phyloP scores from a whole-genome alignment of 306 rosid species.

The Cajanus cajan region DNA sequence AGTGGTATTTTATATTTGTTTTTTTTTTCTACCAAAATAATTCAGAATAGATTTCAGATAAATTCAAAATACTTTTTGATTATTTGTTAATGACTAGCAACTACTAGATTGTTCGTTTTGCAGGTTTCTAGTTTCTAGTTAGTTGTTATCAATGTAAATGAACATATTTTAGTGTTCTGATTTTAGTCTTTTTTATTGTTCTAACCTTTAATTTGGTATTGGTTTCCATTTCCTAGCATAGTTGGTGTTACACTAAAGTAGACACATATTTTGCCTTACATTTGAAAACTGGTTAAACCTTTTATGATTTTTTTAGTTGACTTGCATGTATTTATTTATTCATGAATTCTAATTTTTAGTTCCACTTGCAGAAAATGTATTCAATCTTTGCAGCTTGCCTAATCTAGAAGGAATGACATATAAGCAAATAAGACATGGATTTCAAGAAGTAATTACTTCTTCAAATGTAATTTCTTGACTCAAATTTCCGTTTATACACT shows the following conservation, averaged over 20 bases:
- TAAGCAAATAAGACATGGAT: slow-evolving; percentile 59
- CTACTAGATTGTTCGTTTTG: slow-evolving; percentile 15
- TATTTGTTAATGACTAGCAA: neutral
- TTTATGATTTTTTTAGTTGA: neutral
- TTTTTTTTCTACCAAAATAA: slow-evolving; percentile 17
- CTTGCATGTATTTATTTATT: neutral
- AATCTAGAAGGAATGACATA: slow-evolving; percentile 64
- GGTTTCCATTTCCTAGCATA: slow-evolving; percentile 19
- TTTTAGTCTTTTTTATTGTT: neutral
- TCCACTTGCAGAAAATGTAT: slow-evolving; percentile 82
- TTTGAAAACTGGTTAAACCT: slow-evolving; percentile 23
- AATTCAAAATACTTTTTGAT: neutral
- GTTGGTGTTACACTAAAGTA: slow-evolving; percentile 14
- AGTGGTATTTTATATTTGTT: slow-evolving; percentile 7
- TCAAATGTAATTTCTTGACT: slow-evolving; percentile 20
- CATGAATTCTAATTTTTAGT: slow-evolving; percentile 27
- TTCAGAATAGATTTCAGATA: neutral
- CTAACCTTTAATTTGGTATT: slow-evolving; percentile 11
- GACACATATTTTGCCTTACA: neutral
- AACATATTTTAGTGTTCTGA: neutral
- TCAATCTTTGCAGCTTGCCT: slow-evolving; percentile 72
- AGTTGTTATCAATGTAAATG: neutral
- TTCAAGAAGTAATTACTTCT: slow-evolving; percentile 60
- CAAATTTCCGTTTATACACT: slow-evolving; percentile 11
- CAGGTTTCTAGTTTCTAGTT: neutral